Evolutionary conservation across 2,329 filamentous ascomycete species (phyloP).

Genomic region (Aspergillus phoenicis): DNA sequence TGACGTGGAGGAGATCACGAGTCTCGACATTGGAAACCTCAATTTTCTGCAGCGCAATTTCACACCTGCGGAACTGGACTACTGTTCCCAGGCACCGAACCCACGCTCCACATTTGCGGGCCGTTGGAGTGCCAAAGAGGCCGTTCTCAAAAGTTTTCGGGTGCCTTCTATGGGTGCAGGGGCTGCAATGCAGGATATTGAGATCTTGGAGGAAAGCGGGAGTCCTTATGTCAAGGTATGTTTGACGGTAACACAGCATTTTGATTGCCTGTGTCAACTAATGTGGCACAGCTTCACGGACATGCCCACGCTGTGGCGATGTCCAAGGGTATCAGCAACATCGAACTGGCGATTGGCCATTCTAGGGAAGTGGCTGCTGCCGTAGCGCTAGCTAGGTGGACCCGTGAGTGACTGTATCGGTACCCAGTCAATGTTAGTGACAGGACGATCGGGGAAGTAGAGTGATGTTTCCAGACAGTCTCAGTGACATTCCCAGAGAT

Average conservation of each 20-base stretch:
- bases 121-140: constrained; percentile 90
- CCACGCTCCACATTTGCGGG: constrained; percentile 83
- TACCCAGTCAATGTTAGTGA: no score
- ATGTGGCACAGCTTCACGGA: constrained; percentile 15
- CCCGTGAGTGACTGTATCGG: not conserved
- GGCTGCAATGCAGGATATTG: constrained; percentile 21
- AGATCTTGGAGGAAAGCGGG: constrained; percentile 16
- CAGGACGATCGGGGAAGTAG: no score
- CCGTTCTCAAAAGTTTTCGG: constrained; percentile 23
- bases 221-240: constrained; percentile 18
- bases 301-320: constrained; percentile 13
- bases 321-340: constrained; percentile 10
- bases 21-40: constrained; percentile 88
- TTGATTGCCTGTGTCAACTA: not conserved
- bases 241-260: not conserved
- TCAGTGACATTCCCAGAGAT: no score
- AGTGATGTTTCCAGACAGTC: no score
- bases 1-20: constrained; percentile 69
- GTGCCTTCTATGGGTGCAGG: constrained; percentile 15
- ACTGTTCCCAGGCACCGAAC: constrained; percentile 76
- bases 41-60: constrained; percentile 96
- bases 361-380: constrained; percentile 11
- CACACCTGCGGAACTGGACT: constrained; percentile 76
- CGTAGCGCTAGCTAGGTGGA: constrained; percentile 12
- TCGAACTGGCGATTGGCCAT: constrained; percentile 18